Evolutionary conservation across 2,329 filamentous ascomycete species (phyloP).

Genomic region (Gremmenia infestans): DNA sequence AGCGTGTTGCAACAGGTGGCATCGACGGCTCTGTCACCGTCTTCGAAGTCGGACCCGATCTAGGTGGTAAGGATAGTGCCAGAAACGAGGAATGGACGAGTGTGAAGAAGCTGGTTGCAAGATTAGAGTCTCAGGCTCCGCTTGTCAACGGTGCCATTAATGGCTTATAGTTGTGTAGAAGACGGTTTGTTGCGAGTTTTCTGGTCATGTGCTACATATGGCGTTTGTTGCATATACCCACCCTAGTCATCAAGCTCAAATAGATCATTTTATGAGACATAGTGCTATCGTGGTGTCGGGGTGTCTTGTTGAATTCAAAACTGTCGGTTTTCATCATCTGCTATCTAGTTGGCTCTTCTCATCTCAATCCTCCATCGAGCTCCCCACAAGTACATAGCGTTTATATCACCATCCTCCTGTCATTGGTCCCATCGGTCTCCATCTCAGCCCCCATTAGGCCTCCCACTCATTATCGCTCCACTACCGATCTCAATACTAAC

Average conservation of each 20-base stretch:
- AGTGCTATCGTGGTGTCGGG: not conserved
- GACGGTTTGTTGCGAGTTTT: not conserved
- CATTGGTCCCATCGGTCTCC: no score
- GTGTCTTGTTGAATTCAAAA: not conserved
- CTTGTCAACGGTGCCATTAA: constrained; percentile 20
- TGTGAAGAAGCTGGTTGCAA: constrained; percentile 82
- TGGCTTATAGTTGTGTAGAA: constrained; percentile 12
- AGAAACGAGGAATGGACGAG: constrained; percentile 88
- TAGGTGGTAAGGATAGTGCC: constrained; percentile 79
- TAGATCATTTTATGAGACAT: constrained; percentile 5
- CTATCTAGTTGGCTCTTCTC: not conserved
- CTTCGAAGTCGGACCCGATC: constrained; percentile 80
- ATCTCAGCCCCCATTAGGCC: no score
- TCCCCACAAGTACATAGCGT: no score
- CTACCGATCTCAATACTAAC: no score
- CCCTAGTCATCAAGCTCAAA: constrained; percentile 3
- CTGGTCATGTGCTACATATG: constrained; percentile 7
- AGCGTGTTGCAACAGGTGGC: constrained; percentile 81
- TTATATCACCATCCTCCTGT: no score
- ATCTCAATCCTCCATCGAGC: not conserved
- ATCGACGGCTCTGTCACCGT: constrained; percentile 87
- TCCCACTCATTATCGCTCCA: no score
- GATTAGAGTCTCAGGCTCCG: constrained; percentile 52
- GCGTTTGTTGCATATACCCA: constrained; percentile 16
- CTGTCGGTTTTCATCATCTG: not conserved